Base-by-base conservation (phyloP, 495 filamentous ascomycete genomes). In the Penicillium crystallinum region DNA sequence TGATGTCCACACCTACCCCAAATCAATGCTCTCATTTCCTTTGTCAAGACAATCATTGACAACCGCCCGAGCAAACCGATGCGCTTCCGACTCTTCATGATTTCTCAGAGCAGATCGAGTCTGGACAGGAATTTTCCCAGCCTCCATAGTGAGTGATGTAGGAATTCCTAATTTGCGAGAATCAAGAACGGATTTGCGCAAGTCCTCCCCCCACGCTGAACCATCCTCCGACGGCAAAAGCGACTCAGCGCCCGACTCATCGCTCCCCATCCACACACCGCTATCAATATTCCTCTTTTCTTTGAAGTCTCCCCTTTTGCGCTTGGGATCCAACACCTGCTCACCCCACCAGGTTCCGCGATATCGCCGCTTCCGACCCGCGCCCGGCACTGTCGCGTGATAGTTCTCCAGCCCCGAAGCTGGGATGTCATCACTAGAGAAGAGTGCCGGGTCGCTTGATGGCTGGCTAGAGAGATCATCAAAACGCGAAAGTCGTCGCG, bases 221-320 rank as follows among this genome's bases (percentile, higher is more conserved):
- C 59, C 62, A 64, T 73, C 69, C 43, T 71, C 72, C 0, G 64
- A 70, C 2, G 68, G 57, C 35, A 73, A 53, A 23, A 67, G 46
- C 31, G 62, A 71, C 21, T 68, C 65, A 1, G 57, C 62, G 4
- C 48, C 55, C 12, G 71, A 71, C 51, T 73, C 71, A 58, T 88
- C 86, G 58, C 85, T 88, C 14, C 80, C 83, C 80, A 91, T 81
- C 77, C 81, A 91, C n/a, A 92, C 83, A 47, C 87, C 89, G 68
- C 86, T 90, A 64, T 95, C 89, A n/a, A 82, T 69, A 56, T 86
- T 75, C 23, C 87, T 72, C 62, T 77, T 76, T 30, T 75, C 74
- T 53, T 71, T 75, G 41, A 77, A 75, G 27, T 89, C 78, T 5
- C 74, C 70, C 37, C 83, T 66, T 63, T 82, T 84, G 27, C 70